These are phyloP conservation scores for Penicillium flavigenum DNA, from an alignment of 495 filamentous ascomycete genomes.

Conservation along the genomic window DNA sequence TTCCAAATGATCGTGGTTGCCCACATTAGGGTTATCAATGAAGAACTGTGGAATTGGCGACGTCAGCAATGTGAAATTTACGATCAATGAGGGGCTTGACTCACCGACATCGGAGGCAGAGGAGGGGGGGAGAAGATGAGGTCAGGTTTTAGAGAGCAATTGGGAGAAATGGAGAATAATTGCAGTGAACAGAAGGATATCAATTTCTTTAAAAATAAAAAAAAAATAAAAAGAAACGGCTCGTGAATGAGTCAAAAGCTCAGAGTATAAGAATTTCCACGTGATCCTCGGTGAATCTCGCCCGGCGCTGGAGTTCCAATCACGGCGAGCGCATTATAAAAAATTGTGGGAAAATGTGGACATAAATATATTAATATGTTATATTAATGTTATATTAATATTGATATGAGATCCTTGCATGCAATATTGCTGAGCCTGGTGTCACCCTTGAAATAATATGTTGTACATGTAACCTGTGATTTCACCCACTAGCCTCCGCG, in stretches of 20 bases:
- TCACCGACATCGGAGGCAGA: conserved; percentile 41
- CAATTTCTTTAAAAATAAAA: conserved; percentile 1
- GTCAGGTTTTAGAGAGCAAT: neutral
- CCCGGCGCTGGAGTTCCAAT: conserved; percentile 21
- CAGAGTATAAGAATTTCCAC: conserved; percentile 13
- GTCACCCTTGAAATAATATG: neutral
- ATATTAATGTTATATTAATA: too few relatives aligned
- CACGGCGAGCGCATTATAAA: conserved; percentile 17
- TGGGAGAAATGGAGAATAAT: neutral
- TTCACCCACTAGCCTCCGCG: neutral
- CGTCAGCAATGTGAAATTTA: conserved; percentile 9
- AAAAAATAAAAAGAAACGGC: conserved; percentile 16
- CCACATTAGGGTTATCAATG: conserved; percentile 86
- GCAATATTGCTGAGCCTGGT: neutral
- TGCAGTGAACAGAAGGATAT: conserved; percentile 1
- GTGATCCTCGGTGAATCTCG: conserved; percentile 24
- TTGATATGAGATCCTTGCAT: neutral
- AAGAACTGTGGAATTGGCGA: conserved; percentile 59
- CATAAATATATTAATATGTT: neutral
- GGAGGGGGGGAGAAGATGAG: conserved; percentile 5
- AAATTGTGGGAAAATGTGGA: neutral
- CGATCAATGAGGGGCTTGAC: conserved; percentile 28
- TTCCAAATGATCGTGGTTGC: conserved; percentile 75
- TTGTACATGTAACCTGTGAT: neutral
- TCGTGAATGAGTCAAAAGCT: conserved; percentile 27